A percentile compares a stretch with the other conserved stretches of the same genome.
These are phyloP conservation scores for Kalanchoe fedtschenkoi DNA, from an alignment of 164 flowering plant species.

Conservation along the genomic window DNA sequence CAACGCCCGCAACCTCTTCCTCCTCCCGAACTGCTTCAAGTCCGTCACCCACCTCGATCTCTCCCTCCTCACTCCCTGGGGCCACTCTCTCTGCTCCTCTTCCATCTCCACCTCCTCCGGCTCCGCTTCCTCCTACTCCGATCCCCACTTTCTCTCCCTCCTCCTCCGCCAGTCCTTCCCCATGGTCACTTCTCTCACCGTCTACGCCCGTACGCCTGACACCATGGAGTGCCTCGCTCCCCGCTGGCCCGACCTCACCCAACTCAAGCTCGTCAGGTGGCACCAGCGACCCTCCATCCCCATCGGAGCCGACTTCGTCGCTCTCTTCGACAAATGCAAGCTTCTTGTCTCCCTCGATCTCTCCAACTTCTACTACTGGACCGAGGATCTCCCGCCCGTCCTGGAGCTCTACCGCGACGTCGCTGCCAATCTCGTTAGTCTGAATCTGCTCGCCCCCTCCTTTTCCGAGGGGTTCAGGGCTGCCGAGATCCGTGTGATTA, in stretches of 20 bases:
- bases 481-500: constrained; percentile 40
- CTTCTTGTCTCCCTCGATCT: constrained; percentile 41
- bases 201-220: constrained; percentile 46
- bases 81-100: constrained; percentile 34
- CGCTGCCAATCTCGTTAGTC: constrained; percentile 22
- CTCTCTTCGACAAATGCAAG: constrained; percentile 28
- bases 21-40: constrained; percentile 52
- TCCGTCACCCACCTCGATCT: constrained; percentile 55
- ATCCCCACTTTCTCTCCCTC: constrained; percentile 37
- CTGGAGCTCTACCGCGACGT: constrained; percentile 24
- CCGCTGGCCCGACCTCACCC: constrained; percentile 35
- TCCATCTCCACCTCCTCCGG: constrained; percentile 34
- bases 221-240: constrained; percentile 40
- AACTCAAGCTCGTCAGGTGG: constrained; percentile 72
- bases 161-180: constrained; percentile 57
- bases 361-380: constrained; percentile 75
- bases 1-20: constrained; percentile 55
- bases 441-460: constrained; percentile 47
- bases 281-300: constrained; percentile 50
- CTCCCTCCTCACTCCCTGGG: constrained; percentile 84
- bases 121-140: constrained; percentile 12
- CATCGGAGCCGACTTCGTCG: constrained; percentile 44
- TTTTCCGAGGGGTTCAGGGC: constrained; percentile 65
- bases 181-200: constrained; percentile 31
- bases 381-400: constrained; percentile 67